Evolutionary conservation across 1,284 basidiomycete genomes (phyloP).

Genomic region (Vanrija sp.): DNA sequence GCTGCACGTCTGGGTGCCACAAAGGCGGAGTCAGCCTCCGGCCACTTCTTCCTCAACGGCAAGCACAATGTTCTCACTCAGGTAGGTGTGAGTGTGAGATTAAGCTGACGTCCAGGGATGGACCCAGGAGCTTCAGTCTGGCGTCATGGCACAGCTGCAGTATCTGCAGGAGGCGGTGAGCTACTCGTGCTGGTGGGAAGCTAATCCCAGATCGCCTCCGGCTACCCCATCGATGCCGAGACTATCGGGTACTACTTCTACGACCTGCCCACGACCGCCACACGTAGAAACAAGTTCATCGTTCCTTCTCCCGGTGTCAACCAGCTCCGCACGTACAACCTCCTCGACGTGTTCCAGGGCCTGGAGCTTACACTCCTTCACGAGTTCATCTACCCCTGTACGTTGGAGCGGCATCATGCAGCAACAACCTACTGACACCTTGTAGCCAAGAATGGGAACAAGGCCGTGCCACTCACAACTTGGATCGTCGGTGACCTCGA

Average conservation of each 20-base stretch:
- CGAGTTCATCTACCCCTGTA: conserved; percentile 64
- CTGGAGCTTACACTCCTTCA: conserved; percentile 27
- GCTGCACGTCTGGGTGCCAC: conserved; percentile 32
- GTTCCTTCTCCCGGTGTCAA: conserved; percentile 22
- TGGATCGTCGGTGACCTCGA: conserved; percentile 80
- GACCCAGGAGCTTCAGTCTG: conserved; percentile 57
- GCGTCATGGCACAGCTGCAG: conserved; percentile 60
- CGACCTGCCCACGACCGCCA: conserved; percentile 69
- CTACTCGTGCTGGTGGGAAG: background rate
- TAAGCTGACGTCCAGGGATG: conserved; percentile 54
- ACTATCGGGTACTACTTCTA: conserved; percentile 76
- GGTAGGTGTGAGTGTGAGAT: conserved; percentile 52
- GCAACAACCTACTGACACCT: conserved; percentile 4
- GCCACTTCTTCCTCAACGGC: conserved; percentile 76
- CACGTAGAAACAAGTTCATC: conserved; percentile 60
- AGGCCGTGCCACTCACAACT: conserved; percentile 51
- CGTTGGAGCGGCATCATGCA: conserved; percentile 16
- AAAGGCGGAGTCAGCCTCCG: conserved; percentile 22
- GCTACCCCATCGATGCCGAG: conserved; percentile 43
- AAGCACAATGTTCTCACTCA: conserved; percentile 68
- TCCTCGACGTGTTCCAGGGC: conserved; percentile 33
- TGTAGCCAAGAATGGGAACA: conserved; percentile 1
- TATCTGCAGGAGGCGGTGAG: conserved; percentile 68
- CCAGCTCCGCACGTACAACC: conserved; percentile 24
- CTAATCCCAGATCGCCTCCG: background rate